Conservation (phyloP, 129 eudicot genomes). For the Pseudognaphalium luteoalbum region DNA sequence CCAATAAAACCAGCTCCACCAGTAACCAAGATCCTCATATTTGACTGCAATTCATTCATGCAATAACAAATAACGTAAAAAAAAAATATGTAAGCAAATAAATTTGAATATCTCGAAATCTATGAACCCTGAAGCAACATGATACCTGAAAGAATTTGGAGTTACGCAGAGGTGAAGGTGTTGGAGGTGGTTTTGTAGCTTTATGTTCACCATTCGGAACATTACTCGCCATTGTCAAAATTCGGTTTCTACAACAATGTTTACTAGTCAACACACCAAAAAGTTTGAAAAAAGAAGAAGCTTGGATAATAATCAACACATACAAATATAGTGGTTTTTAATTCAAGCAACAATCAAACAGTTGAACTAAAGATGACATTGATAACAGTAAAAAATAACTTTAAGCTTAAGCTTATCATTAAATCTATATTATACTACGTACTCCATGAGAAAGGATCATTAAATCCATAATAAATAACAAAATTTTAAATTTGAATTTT, state of each 20-base stretch:
- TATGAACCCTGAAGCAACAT: neutral
- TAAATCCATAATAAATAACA: slow-evolving; percentile 4
- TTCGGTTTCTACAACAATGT: slow-evolving; percentile 24
- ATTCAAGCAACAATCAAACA: slow-evolving; percentile 15
- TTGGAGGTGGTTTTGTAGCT: slow-evolving; percentile 77
- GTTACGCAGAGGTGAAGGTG: slow-evolving; percentile 82
- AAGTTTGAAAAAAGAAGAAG: neutral
- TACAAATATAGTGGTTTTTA: neutral
- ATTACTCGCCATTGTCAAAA: slow-evolving; percentile 49
- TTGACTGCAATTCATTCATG: slow-evolving; percentile 53
- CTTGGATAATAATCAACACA: neutral
- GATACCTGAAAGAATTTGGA: slow-evolving; percentile 80
- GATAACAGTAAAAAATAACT: slow-evolving; percentile 19
- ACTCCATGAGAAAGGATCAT: neutral
- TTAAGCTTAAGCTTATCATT: neutral
- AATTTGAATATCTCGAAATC: neutral
- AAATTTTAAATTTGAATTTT: neutral
- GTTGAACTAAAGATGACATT: slow-evolving; percentile 8
- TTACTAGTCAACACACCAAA: slow-evolving; percentile 12
- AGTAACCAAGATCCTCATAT: slow-evolving; percentile 90
- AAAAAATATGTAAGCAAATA: neutral
- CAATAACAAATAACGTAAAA: neutral
- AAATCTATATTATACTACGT: neutral
- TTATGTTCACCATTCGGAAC: slow-evolving; percentile 56
- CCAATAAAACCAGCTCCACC: slow-evolving; percentile 99